Base-by-base conservation (phyloP, 495 filamentous ascomycete genomes). In the Glarea lozoyensis region DNA sequence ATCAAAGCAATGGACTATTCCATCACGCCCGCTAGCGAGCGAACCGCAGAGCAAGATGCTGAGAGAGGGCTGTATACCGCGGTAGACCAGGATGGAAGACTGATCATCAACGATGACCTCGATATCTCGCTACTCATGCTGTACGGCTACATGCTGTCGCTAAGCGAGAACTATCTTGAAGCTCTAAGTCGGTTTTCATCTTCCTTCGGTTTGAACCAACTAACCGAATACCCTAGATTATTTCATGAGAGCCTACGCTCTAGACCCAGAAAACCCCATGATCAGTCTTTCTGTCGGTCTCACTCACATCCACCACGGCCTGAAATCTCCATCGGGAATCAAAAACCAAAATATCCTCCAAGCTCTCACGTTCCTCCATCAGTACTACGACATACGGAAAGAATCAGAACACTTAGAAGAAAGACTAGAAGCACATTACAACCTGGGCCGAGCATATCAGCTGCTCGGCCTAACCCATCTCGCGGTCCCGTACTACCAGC, bases 291-390 rank as follows among this genome's bases (percentile, higher is more conserved):
- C 64, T 45, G 69, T 82, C 10, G 81, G 72, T 2, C 72, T 93
- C 20, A 79, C 78, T 16, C 96, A 88, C 58, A 69, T 94, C 31
- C 83, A 94, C 55, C 78, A 88, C 54, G 82, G 81, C 9, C 73
- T 95, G 47, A 94, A 95, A 55, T 76, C 89, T 9, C 87, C 90
- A 60, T 76, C 82, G 3, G 87, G 89, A 37, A 95, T 96, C 57
- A 72, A 90, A 1, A 88, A 96, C 56, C 88, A 82, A 50, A 75
- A 85, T 17, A 76, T 94, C 27, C 68, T 83, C 53, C 92, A 97
- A 56, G 92, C 84, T 0, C 66, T 95, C 13, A 69, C 79, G 0
- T 95, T 97, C 53, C 60, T 96, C 39, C 72, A 78, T 35, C 67
- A 78, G 18, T 98, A 98, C 59, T 82, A 86, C 49, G 60, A 80